Percentiles rank a stretch among this genome's conserved stretches.
These are phyloP conservation scores for Platismatia glauca DNA, from an alignment of 495 filamentous ascomycete species.

Conservation along the genomic window DNA sequence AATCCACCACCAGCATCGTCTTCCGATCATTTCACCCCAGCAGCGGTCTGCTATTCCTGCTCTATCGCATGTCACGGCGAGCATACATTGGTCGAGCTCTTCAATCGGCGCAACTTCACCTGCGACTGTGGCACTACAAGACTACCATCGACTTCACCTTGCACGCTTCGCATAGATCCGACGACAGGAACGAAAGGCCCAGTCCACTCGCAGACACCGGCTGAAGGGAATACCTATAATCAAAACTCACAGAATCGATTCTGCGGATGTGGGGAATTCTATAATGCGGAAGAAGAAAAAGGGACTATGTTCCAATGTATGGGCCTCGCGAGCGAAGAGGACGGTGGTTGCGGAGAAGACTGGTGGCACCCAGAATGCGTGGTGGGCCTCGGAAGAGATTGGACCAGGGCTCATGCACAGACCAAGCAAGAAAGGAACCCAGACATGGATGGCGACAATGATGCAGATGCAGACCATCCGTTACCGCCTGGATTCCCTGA, in stretches of 20 bases:
- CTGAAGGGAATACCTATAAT: slow-evolving; percentile 76
- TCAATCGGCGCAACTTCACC: slow-evolving; percentile 87
- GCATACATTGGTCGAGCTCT: slow-evolving; percentile 90
- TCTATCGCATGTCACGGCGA: slow-evolving; percentile 95
- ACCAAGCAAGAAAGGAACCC: slow-evolving; percentile 21
- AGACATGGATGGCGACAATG: slow-evolving; percentile 23
- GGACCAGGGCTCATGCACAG: slow-evolving; percentile 29
- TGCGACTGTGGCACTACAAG: slow-evolving; percentile 95
- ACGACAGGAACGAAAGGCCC: slow-evolving; percentile 64
- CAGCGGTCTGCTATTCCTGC: slow-evolving; percentile 91
- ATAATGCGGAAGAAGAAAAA: slow-evolving; percentile 76
- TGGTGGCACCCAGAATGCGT: slow-evolving; percentile 98
- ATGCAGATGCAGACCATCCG: slow-evolving; percentile 45
- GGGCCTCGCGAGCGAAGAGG: slow-evolving; percentile 67
- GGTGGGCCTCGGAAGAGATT: slow-evolving; percentile 59
- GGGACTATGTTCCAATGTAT: slow-evolving; percentile 99
- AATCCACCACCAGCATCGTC: slow-evolving; percentile 62
- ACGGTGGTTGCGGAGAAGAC: slow-evolving; percentile 91
- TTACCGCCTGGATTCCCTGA: slow-evolving; percentile 76
- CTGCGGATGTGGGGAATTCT: slow-evolving; percentile 80
- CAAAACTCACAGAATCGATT: slow-evolving; percentile 91
- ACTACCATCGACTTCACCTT: slow-evolving; percentile 58
- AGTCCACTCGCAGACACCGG: slow-evolving; percentile 64
- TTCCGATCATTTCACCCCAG: slow-evolving; percentile 57
- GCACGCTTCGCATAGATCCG: slow-evolving; percentile 66